These are phyloP conservation scores for Colletotrichum sojae DNA, from an alignment of 2,329 filamentous ascomycete species.

Conservation along the genomic window DNA sequence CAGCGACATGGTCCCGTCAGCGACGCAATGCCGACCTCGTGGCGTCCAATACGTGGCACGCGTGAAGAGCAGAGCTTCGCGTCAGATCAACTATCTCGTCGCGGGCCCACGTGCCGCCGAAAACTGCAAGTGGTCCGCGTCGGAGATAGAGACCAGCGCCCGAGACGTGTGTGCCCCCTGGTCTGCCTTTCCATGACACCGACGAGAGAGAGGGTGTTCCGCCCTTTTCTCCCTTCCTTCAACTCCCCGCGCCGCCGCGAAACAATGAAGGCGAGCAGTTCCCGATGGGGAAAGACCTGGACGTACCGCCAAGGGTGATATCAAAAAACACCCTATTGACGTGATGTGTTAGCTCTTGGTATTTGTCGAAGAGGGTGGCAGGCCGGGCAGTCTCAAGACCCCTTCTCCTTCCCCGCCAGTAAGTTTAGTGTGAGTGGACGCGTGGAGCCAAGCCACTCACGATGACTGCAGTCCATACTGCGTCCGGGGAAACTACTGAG, in stretches of 20 bases:
- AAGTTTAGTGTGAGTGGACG: constrained; percentile 14
- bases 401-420: constrained; percentile 11
- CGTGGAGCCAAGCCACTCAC: constrained; percentile 28
- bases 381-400: constrained; percentile 6
- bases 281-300: constrained; percentile 1
- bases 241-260: constrained; percentile 11
- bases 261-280: constrained; percentile 48
- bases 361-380: not conserved
- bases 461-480: constrained; percentile 5
- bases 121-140: constrained; percentile 11
- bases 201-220: not conserved
- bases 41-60: not conserved
- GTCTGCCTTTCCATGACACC: not conserved
- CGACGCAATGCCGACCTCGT: not conserved
- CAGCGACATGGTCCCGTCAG: not conserved
- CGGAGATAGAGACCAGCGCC: not conserved
- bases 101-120: constrained; percentile 11
- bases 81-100: constrained; percentile 1
- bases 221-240: not conserved
- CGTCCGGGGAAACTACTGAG: not conserved
- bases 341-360: constrained; percentile 33
- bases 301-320: constrained; percentile 80
- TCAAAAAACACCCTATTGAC: constrained; percentile 78
- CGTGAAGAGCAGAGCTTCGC: not conserved
- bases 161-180: not conserved